Evolutionary conservation across 2,329 filamentous ascomycete genomes (phyloP), one percentile per base, ranked within the genome.

Genomic region (Claviceps fusiformis): DNA sequence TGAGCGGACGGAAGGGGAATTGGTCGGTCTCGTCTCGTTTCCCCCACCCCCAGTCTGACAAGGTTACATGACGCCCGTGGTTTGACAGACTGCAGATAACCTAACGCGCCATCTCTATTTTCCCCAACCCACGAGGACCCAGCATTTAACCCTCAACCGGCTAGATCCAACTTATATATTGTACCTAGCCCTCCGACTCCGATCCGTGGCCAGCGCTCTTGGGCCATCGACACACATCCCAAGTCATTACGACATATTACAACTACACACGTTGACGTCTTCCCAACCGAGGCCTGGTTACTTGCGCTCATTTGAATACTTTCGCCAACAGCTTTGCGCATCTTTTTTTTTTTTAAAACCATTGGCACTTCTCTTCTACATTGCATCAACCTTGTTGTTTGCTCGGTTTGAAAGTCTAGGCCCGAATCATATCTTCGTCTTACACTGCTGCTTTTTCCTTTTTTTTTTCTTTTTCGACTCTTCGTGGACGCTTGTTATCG

Each of bases 91-190:
- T 46, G 37, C 53, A 49, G 48, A 54, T 57, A 58, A 58, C 55
- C 55, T 58, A 54, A 57, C 35, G 52, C 52, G 49, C 43, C 55
- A 56, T 56, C 57, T 55, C 46, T 58, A 58, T 50, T 56, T 54
- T 54, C 45, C n/a, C 35, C 46, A 48, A 46, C 47, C 46, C 51
- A 54, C 46, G 46, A 33, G 39, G 47, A 27, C 37, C 39, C 52
- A 45, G 24, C 41, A 41, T 17, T 31, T 9, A 44, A 11, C 17
- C 31, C 51, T 43, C 19, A 44, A 50, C 51, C 43, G 37, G 50
- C 29, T 53, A 43, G 27, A 50, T 19, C 33, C 11, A 54, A 27
- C 19, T 35, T 54, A 37, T 49, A 33, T 24, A 50, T 50, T 35
- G 17, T 44, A 50, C 35, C 37, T 35, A 3, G 46, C 17, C 53